These are phyloP conservation scores for Dinochytrium kinnereticum DNA, from an alignment of 371 early-diverging fungal genomes.

Conservation along the genomic window DNA sequence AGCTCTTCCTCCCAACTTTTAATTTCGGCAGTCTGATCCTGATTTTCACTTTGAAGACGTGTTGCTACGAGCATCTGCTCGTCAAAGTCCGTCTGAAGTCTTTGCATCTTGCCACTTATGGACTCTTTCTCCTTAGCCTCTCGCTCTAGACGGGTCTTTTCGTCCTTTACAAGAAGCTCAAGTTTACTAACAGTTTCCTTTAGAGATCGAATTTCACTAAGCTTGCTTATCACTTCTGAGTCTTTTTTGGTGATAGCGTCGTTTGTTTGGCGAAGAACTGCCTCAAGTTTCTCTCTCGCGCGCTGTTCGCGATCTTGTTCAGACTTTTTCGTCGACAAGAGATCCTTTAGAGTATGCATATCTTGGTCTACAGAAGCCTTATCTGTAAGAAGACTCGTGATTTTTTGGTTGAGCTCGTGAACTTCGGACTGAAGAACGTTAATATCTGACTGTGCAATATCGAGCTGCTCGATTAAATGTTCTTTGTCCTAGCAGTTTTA, in stretches of 20 bases:
- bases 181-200: slow-evolving; percentile 45
- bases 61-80: slow-evolving; percentile 48
- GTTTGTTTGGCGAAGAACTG: slow-evolving; percentile 37
- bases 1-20: slow-evolving; percentile 54
- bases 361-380: slow-evolving; percentile 42
- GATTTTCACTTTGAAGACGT: slow-evolving; percentile 47
- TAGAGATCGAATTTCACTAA: slow-evolving; percentile 37
- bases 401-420: slow-evolving; percentile 29
- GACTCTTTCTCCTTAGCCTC: slow-evolving; percentile 50
- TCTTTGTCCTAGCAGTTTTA: slow-evolving; percentile 27
- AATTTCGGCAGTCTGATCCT: slow-evolving; percentile 44
- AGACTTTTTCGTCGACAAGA: slow-evolving; percentile 51
- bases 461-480: slow-evolving; percentile 32
- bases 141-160: slow-evolving; percentile 44
- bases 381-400: slow-evolving; percentile 32
- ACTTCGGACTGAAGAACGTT: slow-evolving; percentile 29
- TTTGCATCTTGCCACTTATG: slow-evolving; percentile 31
- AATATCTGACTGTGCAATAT: slow-evolving; percentile 22
- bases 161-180: slow-evolving; percentile 47
- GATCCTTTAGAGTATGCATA: slow-evolving; percentile 53
- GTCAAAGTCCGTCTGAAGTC: slow-evolving; percentile 54
- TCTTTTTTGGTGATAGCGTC: slow-evolving; percentile 39
- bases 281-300: slow-evolving; percentile 53
- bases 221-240: slow-evolving; percentile 41
- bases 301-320: slow-evolving; percentile 55